A percentile compares a stretch with the other conserved stretches of the same genome.
phyloP scores from a whole-genome alignment of 2,329 filamentous ascomycete species.

The Stagonosporopsis tanaceti region DNA sequence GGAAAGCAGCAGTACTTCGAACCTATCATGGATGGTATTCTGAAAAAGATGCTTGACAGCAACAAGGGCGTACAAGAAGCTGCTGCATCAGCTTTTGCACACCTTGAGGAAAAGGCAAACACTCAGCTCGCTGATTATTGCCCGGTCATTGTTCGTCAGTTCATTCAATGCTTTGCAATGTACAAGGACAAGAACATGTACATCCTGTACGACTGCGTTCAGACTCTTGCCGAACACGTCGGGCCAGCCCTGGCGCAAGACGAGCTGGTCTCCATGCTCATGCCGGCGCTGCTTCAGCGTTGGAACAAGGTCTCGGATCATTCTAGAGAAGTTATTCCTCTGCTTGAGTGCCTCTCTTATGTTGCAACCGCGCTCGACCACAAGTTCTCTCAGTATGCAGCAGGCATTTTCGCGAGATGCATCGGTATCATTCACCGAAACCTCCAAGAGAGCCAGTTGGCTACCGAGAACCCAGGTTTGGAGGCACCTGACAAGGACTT shows the following conservation, averaged over 20 bases:
- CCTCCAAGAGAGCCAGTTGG: slow-evolving; percentile 78
- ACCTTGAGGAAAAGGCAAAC: slow-evolving; percentile 91
- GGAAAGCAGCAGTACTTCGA: slow-evolving; percentile 84
- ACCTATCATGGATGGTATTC: slow-evolving; percentile 95
- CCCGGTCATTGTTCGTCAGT: slow-evolving; percentile 88
- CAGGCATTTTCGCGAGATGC: slow-evolving; percentile 86
- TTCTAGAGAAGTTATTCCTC: slow-evolving; percentile 90
- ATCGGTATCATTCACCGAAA: slow-evolving; percentile 92
- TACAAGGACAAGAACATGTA: slow-evolving; percentile 99
- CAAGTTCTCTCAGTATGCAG: slow-evolving; percentile 83
- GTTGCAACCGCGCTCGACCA: slow-evolving; percentile 85
- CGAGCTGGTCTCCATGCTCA: slow-evolving; percentile 82
- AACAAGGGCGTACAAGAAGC: slow-evolving; percentile 99
- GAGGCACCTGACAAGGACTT: slow-evolving; percentile 96
- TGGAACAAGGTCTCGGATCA: slow-evolving; percentile 89
- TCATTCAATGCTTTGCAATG: slow-evolving; percentile 87
- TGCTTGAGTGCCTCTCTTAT: slow-evolving; percentile 96
- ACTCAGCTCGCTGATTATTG: slow-evolving; percentile 84
- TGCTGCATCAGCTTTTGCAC: slow-evolving; percentile 93
- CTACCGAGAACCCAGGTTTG: slow-evolving; percentile 70
- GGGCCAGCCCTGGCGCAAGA: slow-evolving; percentile 81
- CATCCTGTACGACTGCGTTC: slow-evolving; percentile 97
- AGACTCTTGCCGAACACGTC: slow-evolving; percentile 92
- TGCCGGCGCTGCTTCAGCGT: slow-evolving; percentile 89
- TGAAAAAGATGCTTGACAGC: slow-evolving; percentile 92